Conservation (phyloP, 208 protist species). For the Crithidia acanthocephali region DNA sequence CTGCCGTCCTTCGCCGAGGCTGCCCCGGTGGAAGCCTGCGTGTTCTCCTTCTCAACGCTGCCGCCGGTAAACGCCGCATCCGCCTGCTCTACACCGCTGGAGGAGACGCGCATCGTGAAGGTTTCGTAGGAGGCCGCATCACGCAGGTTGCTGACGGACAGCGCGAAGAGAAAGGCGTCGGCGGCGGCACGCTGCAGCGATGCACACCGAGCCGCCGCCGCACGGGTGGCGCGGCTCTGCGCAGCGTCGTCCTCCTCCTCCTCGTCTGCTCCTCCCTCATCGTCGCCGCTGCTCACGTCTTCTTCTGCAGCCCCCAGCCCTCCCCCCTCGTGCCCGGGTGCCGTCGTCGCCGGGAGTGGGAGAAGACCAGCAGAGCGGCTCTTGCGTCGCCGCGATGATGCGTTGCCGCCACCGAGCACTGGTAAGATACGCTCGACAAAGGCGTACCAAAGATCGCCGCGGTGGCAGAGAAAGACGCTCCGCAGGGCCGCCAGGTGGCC, state of each 20-base stretch:
- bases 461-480: slow-evolving; percentile 79
- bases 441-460: slow-evolving; percentile 82
- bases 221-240: not conserved
- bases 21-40: too few relatives aligned
- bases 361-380: not conserved
- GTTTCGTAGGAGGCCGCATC: slow-evolving; percentile 25
- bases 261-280: not conserved
- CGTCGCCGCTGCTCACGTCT: not conserved
- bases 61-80: slow-evolving; percentile 14
- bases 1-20: not conserved
- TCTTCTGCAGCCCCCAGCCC: not conserved
- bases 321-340: not conserved
- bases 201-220: slow-evolving; percentile 19
- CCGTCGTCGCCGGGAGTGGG: not conserved
- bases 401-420: slow-evolving; percentile 11
- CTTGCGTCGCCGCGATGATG: not conserved
- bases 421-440: slow-evolving; percentile 69
- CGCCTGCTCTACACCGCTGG: slow-evolving; percentile 24
- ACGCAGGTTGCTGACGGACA: slow-evolving; percentile 33
- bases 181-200: slow-evolving; percentile 27
- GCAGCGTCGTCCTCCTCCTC: slow-evolving; percentile 2
- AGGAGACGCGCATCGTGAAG: slow-evolving; percentile 27
- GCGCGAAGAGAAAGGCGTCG: slow-evolving; percentile 28
- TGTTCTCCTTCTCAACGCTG: not conserved
- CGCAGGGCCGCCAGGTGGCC: slow-evolving; percentile 58